Conservation (phyloP, 108 stramenopile genomes). For the Phaeodactylum tricornutum region DNA sequence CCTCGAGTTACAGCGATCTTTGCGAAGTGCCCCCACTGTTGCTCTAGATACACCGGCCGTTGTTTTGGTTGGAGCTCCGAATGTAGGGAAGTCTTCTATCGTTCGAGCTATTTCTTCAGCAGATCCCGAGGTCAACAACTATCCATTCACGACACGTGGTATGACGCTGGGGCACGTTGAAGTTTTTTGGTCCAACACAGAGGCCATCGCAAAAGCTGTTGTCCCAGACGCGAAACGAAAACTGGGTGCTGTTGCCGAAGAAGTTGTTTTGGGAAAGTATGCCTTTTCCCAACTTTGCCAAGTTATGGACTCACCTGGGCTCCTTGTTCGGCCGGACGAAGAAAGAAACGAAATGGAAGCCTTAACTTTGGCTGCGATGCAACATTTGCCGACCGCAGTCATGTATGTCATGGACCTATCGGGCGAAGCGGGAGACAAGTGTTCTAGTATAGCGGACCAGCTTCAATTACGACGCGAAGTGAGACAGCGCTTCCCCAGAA, state of each 20-base stretch:
- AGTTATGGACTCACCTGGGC: slow-evolving; percentile 93
- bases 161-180: slow-evolving; percentile 94
- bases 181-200: slow-evolving; percentile 69
- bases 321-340: slow-evolving; percentile 64
- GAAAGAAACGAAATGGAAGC: slow-evolving; percentile 94
- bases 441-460: slow-evolving; percentile 78
- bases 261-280: slow-evolving; percentile 18
- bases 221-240: slow-evolving; percentile 13
- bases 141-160: slow-evolving; percentile 95
- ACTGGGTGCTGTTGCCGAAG: neutral
- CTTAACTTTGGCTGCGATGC: slow-evolving; percentile 92
- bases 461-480: slow-evolving; percentile 73
- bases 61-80: slow-evolving; percentile 93
- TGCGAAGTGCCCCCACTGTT: slow-evolving; percentile 85
- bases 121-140: slow-evolving; percentile 94
- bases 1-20: slow-evolving; percentile 65
- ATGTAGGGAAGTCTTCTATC: slow-evolving; percentile 93
- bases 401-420: slow-evolving; percentile 95
- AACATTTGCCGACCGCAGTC: slow-evolving; percentile 91
- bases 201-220: slow-evolving; percentile 29
- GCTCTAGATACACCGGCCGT: slow-evolving; percentile 85
- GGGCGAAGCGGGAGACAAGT: slow-evolving; percentile 82
- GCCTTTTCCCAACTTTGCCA: slow-evolving; percentile 50
- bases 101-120: slow-evolving; percentile 84
- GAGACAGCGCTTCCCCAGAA: slow-evolving; percentile 62